Evolutionary conservation across 2,329 filamentous ascomycete genomes (phyloP).

Genomic region (Calonectria ilicicola): DNA sequence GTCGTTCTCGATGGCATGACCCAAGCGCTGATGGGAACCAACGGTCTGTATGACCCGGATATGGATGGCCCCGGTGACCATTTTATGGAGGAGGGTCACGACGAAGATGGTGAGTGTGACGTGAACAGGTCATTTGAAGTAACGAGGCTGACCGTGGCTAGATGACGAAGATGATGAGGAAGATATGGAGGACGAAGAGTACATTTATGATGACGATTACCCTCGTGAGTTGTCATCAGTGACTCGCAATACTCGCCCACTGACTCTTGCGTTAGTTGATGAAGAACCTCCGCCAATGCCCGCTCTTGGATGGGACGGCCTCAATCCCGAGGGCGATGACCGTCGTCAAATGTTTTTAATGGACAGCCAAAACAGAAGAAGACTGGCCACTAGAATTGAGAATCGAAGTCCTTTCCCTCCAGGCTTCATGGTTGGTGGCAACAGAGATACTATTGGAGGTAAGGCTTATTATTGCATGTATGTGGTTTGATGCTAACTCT

Average conservation of each 20-base stretch:
- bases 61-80: slow-evolving; percentile 64
- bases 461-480: slow-evolving; percentile 44
- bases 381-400: slow-evolving; percentile 49
- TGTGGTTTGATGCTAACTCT: slow-evolving; percentile 12
- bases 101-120: slow-evolving; percentile 65
- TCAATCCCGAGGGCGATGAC: slow-evolving; percentile 63
- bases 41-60: slow-evolving; percentile 65
- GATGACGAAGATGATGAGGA: slow-evolving; percentile 75
- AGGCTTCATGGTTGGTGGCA: slow-evolving; percentile 63
- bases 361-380: slow-evolving; percentile 60
- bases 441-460: slow-evolving; percentile 66
- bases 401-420: slow-evolving; percentile 72
- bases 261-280: slow-evolving; percentile 32
- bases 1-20: slow-evolving; percentile 64
- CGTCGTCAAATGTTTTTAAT: slow-evolving; percentile 61
- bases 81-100: slow-evolving; percentile 66
- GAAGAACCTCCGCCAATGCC: slow-evolving; percentile 61
- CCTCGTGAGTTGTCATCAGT: slow-evolving; percentile 57
- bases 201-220: slow-evolving; percentile 71
- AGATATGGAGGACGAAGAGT: slow-evolving; percentile 76
- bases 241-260: not conserved
- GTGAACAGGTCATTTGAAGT: not conserved
- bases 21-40: slow-evolving; percentile 65
- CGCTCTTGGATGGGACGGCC: slow-evolving; percentile 69
- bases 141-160: slow-evolving; percentile 28